These are phyloP conservation scores for Fusarium sp. DNA, from an alignment of 2,329 filamentous ascomycete species.

Conservation along the genomic window DNA sequence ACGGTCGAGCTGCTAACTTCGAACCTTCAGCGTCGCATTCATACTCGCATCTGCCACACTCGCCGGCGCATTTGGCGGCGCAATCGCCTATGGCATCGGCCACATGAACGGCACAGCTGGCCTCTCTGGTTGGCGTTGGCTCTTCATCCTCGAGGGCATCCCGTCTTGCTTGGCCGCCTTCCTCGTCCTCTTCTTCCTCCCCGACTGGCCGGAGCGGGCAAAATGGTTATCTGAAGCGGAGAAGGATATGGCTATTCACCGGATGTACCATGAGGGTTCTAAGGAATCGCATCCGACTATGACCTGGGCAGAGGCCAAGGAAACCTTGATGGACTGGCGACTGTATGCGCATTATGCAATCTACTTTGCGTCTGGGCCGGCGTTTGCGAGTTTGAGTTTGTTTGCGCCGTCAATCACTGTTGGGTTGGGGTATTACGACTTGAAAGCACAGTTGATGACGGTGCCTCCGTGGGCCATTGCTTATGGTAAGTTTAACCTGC, in stretches of 20 bases:
- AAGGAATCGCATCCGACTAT: constrained; percentile 70
- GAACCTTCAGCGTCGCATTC: constrained; percentile 66
- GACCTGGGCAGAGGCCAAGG: constrained; percentile 74
- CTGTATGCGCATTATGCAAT: constrained; percentile 74
- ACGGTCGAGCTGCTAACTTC: constrained; percentile 18
- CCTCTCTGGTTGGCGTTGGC: constrained; percentile 75
- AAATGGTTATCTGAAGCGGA: constrained; percentile 70
- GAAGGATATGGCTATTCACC: constrained; percentile 61
- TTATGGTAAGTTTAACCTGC: constrained; percentile 54
- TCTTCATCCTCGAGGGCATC: constrained; percentile 72
- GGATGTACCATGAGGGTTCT: constrained; percentile 59
- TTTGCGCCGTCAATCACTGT: constrained; percentile 71
- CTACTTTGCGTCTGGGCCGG: constrained; percentile 62
- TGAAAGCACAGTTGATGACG: constrained; percentile 73
- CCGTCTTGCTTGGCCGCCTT: constrained; percentile 72
- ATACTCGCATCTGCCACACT: constrained; percentile 76
- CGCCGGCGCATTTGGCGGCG: constrained; percentile 77
- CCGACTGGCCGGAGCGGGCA: constrained; percentile 74
- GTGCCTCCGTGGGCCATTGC: constrained; percentile 73
- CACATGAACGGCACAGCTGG: constrained; percentile 74
- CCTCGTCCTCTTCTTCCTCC: constrained; percentile 72
- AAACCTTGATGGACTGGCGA: constrained; percentile 72
- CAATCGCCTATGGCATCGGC: constrained; percentile 77
- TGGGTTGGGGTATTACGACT: constrained; percentile 60
- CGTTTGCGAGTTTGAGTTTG: constrained; percentile 69